Evolutionary conservation across 176 grass and related monocot genomes (phyloP), one percentile per base, ranked within the genome.

Genomic region (Areca catechu): DNA sequence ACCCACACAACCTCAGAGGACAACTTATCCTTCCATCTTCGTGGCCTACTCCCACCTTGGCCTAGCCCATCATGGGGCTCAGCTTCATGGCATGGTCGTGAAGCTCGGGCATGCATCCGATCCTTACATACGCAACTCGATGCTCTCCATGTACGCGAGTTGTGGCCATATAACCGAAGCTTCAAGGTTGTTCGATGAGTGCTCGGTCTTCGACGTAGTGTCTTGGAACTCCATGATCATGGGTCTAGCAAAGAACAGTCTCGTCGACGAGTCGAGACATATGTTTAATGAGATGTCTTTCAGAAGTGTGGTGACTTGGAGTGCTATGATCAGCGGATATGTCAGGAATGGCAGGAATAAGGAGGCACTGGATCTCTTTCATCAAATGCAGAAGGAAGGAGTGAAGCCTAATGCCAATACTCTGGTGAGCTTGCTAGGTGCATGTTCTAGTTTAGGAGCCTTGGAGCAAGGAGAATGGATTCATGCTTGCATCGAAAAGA

Each of bases 61-160:
- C 2, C 65, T 7, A 4, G 67, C 25, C 56, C 22, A 20, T 22
- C 49, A 25, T 19, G 81, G 84, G 7, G 57, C 51, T 24, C 80
- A 73, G 78, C 75, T 95, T 50, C 89, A 95, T 66, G 80, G 70
- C 50, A 85, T 89, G 89, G 80, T 59, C 67, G 17, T 89, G 12
- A 95, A 89, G 78, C 84, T 95, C 23, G 84, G 81, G 1, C 58
- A 84, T 62, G 77, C 67, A 0, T 54, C 71, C 1, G 81, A 89
- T 56, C 23, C 65, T 5, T 89, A 85, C 24, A 59, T 84, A 16
- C 77, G 81, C 68, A 95, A 89, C 67, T 75, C 84, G 50, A 18
- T 84, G 30, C 83, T 95, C 60, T 71, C 70, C 24, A 82, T 95
- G 89, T 95, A 95, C 58, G 81, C 78, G 21, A 79, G 70, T 0